phyloP scores from a whole-genome alignment of 2,329 filamentous ascomycete genomes.

The Trichoderma sp. region DNA sequence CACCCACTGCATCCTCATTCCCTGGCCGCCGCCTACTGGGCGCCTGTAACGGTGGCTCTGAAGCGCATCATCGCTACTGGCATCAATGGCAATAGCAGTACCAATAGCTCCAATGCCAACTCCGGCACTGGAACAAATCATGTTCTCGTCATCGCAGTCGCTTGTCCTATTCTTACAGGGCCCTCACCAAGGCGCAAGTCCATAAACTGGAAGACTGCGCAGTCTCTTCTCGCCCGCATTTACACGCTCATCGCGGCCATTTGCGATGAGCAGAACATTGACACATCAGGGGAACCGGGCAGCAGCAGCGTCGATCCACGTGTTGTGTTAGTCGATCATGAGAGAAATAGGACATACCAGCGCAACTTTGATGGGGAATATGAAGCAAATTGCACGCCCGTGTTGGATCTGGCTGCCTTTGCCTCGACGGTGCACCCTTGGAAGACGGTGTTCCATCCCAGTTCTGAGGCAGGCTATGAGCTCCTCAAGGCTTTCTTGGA shows the following conservation, averaged over 20 bases:
- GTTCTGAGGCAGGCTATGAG: conserved; percentile 63
- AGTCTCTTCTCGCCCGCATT: conserved; percentile 71
- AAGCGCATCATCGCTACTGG: conserved; percentile 48
- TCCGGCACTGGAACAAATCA: conserved; percentile 31
- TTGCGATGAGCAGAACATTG: conserved; percentile 63
- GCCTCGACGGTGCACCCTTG: conserved; percentile 59
- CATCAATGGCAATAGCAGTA: neutral
- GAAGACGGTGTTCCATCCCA: conserved; percentile 65
- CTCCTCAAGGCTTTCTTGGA: conserved; percentile 54
- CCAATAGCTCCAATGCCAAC: conserved; percentile 28
- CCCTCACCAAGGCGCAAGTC: conserved; percentile 43
- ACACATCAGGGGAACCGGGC: conserved; percentile 47
- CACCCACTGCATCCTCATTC: conserved; percentile 51
- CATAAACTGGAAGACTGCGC: conserved; percentile 66
- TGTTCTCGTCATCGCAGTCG: conserved; percentile 58
- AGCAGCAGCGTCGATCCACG: conserved; percentile 71
- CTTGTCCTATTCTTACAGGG: conserved; percentile 61
- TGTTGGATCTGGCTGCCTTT: conserved; percentile 55
- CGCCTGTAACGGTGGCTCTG: conserved; percentile 58
- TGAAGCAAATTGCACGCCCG: conserved; percentile 47
- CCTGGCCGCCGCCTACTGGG: conserved; percentile 61
- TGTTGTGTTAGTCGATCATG: conserved; percentile 71
- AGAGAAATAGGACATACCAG: conserved; percentile 36
- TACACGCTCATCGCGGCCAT: conserved; percentile 77
- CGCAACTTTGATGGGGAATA: conserved; percentile 40